These are phyloP conservation scores for Penstemon newberryi DNA, from an alignment of 257 asterid species.

Conservation along the genomic window DNA sequence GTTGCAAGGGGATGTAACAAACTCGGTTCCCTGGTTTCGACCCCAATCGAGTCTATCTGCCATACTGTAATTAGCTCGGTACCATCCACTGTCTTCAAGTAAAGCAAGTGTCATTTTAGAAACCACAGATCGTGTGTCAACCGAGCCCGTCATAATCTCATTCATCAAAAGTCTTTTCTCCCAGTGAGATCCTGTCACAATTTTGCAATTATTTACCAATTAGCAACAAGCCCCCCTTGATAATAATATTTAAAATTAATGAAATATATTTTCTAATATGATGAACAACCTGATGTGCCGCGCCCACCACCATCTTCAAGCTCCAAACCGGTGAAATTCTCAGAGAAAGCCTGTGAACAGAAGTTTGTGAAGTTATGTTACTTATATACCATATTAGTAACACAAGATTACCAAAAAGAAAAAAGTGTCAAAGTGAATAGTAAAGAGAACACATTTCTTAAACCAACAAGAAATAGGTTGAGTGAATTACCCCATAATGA, in stretches of 20 bases:
- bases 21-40: slow-evolving; percentile 83
- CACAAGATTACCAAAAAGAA: slow-evolving; percentile 3
- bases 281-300: slow-evolving; percentile 79
- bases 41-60: slow-evolving; percentile 98
- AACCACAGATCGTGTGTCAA: slow-evolving; percentile 91
- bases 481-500: slow-evolving; percentile 73
- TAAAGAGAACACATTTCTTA: slow-evolving; percentile 3
- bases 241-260: slow-evolving; percentile 12
- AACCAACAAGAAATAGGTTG: slow-evolving; percentile 7
- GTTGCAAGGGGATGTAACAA: slow-evolving; percentile 80
- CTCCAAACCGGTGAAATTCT: slow-evolving; percentile 92
- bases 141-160: slow-evolving; percentile 99
- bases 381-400: slow-evolving; percentile 1
- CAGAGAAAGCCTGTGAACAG: slow-evolving; percentile 73
- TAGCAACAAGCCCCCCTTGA: slow-evolving; percentile 7
- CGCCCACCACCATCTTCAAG: slow-evolving; percentile 99
- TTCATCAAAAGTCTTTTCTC: slow-evolving; percentile 95
- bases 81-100: slow-evolving; percentile 98
- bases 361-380: slow-evolving; percentile 13
- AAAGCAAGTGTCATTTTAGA: slow-evolving; percentile 94
- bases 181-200: slow-evolving; percentile 87
- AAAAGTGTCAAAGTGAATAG: background rate
- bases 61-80: slow-evolving; percentile 86
- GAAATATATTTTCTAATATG: slow-evolving; percentile 2
- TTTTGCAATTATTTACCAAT: slow-evolving; percentile 23